Conservation (phyloP, 2,329 filamentous ascomycete species). For the Colletotrichum endophyticum region DNA sequence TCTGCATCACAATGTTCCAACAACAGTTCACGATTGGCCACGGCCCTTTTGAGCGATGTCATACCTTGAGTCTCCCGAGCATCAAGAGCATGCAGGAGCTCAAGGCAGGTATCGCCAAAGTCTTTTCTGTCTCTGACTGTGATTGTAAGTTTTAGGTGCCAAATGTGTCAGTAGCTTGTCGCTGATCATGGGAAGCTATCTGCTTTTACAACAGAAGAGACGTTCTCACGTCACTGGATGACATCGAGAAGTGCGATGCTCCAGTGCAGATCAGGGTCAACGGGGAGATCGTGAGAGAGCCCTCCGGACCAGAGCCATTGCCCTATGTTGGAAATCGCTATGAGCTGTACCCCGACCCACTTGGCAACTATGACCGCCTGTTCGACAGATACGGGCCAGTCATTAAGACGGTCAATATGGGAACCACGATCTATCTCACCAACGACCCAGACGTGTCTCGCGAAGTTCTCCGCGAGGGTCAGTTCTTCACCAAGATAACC, state of each 20-base stretch:
- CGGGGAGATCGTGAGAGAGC: background rate
- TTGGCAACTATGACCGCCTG: conserved; percentile 3
- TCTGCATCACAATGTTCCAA: background rate
- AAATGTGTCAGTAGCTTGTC: background rate
- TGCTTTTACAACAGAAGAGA: background rate
- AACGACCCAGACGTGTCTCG: conserved; percentile 3
- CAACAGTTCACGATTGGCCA: conserved; percentile 2
- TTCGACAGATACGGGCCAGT: background rate
- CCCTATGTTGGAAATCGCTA: background rate
- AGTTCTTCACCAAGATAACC: conserved; percentile 1
- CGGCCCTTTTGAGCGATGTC: background rate
- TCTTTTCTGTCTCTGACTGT: background rate
- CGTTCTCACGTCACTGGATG: background rate
- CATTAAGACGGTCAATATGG: conserved; percentile 6
- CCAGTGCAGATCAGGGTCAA: conserved; percentile 1
- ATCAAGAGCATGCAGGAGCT: conserved; percentile 8
- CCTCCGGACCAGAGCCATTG: background rate
- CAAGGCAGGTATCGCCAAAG: background rate
- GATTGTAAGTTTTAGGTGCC: background rate
- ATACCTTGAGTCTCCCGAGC: background rate
- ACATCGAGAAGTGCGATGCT: background rate
- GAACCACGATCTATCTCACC: background rate
- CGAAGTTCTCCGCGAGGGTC: background rate
- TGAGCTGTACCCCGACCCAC: conserved; percentile 1
- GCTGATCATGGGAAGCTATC: background rate